phyloP scores from a whole-genome alignment of 192 early-diverging fungal species.

The Cladochytrium replicatum region DNA sequence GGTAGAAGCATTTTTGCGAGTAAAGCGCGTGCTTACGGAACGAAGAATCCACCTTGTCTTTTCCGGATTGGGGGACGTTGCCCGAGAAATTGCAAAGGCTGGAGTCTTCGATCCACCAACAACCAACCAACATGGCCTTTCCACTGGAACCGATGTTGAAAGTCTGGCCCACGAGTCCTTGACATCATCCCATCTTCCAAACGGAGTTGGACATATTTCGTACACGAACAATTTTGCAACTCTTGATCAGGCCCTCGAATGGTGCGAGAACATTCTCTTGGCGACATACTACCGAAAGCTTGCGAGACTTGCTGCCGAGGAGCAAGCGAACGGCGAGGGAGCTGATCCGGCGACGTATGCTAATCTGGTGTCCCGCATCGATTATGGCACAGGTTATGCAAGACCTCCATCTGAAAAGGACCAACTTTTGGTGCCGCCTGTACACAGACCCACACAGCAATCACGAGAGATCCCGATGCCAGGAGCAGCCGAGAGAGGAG shows the following conservation, averaged over 20 bases:
- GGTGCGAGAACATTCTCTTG: conserved; percentile 85
- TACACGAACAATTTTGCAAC: conserved; percentile 67
- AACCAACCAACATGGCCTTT: too few species aligned
- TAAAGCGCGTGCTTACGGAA: conserved; percentile 61
- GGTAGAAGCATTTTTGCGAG: conserved; percentile 77
- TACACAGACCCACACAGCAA: too few species aligned
- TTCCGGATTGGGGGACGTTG: conserved; percentile 45
- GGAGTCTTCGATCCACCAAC: conserved; percentile 31
- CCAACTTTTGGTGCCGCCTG: too few species aligned
- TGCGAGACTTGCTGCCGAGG: conserved; percentile 17
- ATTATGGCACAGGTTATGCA: too few species aligned
- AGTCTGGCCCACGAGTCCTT: too few species aligned
- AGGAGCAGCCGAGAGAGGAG: background rate
- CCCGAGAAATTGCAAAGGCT: conserved; percentile 10
- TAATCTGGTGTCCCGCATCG: too few species aligned
- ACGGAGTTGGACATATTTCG: conserved; percentile 19
- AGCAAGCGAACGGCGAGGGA: conserved; percentile 13
- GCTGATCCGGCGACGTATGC: background rate
- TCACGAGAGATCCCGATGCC: too few species aligned
- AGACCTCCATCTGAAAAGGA: too few species aligned
- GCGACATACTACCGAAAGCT: conserved; percentile 53
- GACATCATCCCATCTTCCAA: too few species aligned
- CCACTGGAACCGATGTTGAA: background rate
- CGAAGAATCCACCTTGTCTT: conserved; percentile 75
- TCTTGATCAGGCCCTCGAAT: conserved; percentile 84